These are phyloP conservation scores for Soucietia sequanensis DNA, from an alignment of 805 yeast genomes.

Conservation along the genomic window DNA sequence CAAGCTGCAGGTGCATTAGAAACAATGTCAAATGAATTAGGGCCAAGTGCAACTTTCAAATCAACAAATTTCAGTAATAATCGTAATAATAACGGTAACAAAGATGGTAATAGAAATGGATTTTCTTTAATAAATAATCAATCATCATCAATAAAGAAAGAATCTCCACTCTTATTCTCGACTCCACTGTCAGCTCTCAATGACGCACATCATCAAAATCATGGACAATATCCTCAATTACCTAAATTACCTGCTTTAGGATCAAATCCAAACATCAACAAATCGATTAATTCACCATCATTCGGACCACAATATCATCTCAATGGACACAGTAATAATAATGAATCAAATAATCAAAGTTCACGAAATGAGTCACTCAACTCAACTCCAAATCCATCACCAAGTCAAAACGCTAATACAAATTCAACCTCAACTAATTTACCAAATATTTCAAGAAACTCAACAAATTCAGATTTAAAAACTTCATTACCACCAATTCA, in stretches of 20 bases:
- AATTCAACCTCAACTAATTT: conserved; percentile 15
- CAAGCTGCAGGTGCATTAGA: conserved; percentile 47
- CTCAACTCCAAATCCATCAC: conserved; percentile 7
- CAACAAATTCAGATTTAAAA: conserved; percentile 10
- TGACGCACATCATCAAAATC: conserved; percentile 6
- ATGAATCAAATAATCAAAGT: too few relatives aligned
- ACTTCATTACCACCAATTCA: conserved; percentile 26
- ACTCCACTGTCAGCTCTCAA: conserved; percentile 39
- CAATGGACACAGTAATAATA: too few relatives aligned
- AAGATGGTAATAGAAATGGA: conserved; percentile 18
- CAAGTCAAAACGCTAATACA: too few relatives aligned
- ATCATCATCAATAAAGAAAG: conserved; percentile 14
- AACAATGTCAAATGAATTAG: conserved; percentile 42
- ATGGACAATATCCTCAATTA: conserved; percentile 17
- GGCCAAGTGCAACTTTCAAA: conserved; percentile 44
- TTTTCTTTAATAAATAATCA: conserved; percentile 37
- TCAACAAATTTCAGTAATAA: conserved; percentile 8
- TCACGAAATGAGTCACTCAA: conserved; percentile 2
- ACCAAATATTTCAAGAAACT: conserved; percentile 21
- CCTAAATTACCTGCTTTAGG: conserved; percentile 36
- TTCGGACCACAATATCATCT: conserved; percentile 45
- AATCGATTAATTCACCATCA: conserved; percentile 38
- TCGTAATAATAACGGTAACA: too few relatives aligned
- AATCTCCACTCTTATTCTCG: conserved; percentile 19
- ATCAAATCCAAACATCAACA: conserved; percentile 6